Base-by-base conservation (phyloP, 179 eudicot genomes). In the Patellifolia procumbens region DNA sequence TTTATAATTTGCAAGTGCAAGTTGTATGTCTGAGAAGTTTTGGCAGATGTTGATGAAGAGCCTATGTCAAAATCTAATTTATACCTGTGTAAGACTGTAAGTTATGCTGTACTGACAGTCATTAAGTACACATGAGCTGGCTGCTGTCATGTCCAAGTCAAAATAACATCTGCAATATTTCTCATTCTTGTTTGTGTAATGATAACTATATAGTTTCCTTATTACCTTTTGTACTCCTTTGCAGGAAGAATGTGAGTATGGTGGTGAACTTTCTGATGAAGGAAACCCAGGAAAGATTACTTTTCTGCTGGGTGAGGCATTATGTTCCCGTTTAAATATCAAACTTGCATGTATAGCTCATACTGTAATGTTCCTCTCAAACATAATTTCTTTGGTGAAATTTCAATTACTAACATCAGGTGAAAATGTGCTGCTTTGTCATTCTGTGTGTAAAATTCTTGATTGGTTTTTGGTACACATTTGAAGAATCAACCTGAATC, bases 291-390 rank as follows among this genome's bases (percentile, higher is more conserved):
- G 16, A 74, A 28, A 83, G 81, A 73, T 80, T 94, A 81, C 90
- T 86, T 20, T 94, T 94, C 69, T 88, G 90, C 76, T 94, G 98
- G 98, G 98, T 94, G 72, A 89, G 90, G 42, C 43, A 51, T 81
- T 77, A 51, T 46, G n/a, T 11, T 77, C 68, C 66, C 37, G 48
- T 70, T 59, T 43, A 51, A 70, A 45, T 66, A 64, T 76, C 35
- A 22, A 53, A 56, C 71, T 51, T n/a, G 62, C 73, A 51, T 75
- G 29, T n/a, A n/a, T n/a, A n/a, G n/a, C n/a, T n/a, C n/a, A n/a
- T n/a, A n/a, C n/a, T n/a, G n/a, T n/a, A n/a, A n/a, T n/a, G n/a
- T n/a, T n/a, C n/a, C n/a, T n/a, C n/a, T n/a, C 26, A 10, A 55
- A 31, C 68, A 43, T 19, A 63, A 13, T 34, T 2, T 34, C 3